These are phyloP conservation scores for Pythium folliculosum DNA, from an alignment of 352 stramenopile species.

Conservation along the genomic window DNA sequence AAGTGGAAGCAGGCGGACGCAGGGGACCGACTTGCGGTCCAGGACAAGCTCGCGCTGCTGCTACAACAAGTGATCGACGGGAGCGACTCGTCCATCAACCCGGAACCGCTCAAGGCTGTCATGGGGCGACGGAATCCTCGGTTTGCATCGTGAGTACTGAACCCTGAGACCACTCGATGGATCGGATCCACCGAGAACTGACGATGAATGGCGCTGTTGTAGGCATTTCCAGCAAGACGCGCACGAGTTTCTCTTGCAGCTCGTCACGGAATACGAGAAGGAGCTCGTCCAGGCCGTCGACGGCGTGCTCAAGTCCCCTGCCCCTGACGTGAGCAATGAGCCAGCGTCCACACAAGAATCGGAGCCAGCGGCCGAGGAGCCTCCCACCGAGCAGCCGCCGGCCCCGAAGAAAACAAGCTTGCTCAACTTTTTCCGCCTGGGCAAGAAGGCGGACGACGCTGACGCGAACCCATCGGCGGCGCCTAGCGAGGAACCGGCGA, in stretches of 20 bases:
- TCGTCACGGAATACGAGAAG: constrained; percentile 86
- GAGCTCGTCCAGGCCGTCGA: constrained; percentile 63
- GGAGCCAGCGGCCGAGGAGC: constrained; percentile 2
- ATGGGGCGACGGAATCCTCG: constrained; percentile 79
- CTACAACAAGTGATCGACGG: constrained; percentile 63
- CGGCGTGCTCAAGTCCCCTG: constrained; percentile 18
- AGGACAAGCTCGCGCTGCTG: constrained; percentile 57
- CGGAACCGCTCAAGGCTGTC: constrained; percentile 71
- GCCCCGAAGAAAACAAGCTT: constrained; percentile 49
- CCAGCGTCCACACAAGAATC: not conserved
- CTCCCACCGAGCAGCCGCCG: constrained; percentile 3
- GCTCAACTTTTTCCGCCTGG: constrained; percentile 57
- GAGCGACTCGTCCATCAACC: constrained; percentile 73
- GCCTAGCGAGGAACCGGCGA: not conserved
- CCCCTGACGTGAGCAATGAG: constrained; percentile 27
- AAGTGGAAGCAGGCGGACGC: constrained; percentile 53
- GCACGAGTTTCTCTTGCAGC: constrained; percentile 84
- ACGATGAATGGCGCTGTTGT: not conserved
- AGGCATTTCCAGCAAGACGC: constrained; percentile 87
- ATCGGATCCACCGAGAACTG: not conserved
- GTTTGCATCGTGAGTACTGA: constrained; percentile 75
- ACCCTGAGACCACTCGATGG: not conserved
- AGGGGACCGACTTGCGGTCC: constrained; percentile 53
- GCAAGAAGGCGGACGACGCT: constrained; percentile 26
- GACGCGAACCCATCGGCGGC: not conserved